A percentile compares a stretch with the other conserved stretches of the same genome.
Conservation (phyloP, 768 basidiomycete species). For the Rhodosporidiobolus odoratus region DNA sequence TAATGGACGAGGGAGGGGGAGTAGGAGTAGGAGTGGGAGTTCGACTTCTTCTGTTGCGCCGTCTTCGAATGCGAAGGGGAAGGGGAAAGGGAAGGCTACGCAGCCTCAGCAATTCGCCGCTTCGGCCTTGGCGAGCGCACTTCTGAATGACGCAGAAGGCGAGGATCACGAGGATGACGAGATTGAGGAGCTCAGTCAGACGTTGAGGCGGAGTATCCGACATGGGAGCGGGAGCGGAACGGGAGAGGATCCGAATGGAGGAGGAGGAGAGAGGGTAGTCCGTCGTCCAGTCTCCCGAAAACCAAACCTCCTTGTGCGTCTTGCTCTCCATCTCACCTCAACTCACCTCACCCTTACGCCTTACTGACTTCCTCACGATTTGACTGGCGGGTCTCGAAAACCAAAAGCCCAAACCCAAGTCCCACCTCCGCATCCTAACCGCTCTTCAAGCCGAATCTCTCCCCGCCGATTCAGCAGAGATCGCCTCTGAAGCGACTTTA, state of each 20-base stretch:
- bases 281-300: slow-evolving; percentile 16
- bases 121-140: slow-evolving; percentile 5
- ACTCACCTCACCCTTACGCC: background rate
- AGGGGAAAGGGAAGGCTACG: background rate
- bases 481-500: slow-evolving; percentile 40
- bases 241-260: background rate
- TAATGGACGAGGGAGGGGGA: slow-evolving; percentile 14
- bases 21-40: slow-evolving; percentile 21
- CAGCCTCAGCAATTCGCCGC: too few species aligned
- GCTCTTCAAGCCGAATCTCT: slow-evolving; percentile 27
- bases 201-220: slow-evolving; percentile 24
- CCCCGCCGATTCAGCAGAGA: slow-evolving; percentile 35
- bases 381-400: too few species aligned
- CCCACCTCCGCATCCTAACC: slow-evolving; percentile 37
- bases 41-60: slow-evolving; percentile 1
- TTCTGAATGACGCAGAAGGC: too few species aligned
- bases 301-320: slow-evolving; percentile 33
- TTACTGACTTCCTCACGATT: background rate
- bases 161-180: slow-evolving; percentile 34
- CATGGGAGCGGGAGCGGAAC: slow-evolving; percentile 21
- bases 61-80: background rate
- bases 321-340: background rate
- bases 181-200: slow-evolving; percentile 22
- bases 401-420: slow-evolving; percentile 39
- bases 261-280: slow-evolving; percentile 2